Evolutionary conservation across 305 asterid species (phyloP).

Genomic region (Solanum chacoense): DNA sequence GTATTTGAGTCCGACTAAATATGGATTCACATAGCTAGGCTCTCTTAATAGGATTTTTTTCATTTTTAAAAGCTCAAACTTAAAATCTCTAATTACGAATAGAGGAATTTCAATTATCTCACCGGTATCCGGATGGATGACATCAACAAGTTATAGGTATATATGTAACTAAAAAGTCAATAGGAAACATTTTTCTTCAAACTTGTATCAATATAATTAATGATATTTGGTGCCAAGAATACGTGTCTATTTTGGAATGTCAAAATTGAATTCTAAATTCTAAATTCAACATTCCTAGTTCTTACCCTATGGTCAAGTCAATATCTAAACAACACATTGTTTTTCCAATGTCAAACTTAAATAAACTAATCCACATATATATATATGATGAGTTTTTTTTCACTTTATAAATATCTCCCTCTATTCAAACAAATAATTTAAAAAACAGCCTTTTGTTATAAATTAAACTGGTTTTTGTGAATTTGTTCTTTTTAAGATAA

Average conservation of each 20-base stretch:
- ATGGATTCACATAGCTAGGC: accelerated
- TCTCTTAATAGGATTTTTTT: background rate
- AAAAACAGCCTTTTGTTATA: background rate
- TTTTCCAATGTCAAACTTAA: background rate
- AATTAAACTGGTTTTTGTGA: background rate
- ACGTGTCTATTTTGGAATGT: background rate
- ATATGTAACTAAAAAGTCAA: background rate
- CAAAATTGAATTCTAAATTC: background rate
- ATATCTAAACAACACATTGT: background rate
- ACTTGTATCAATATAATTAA: background rate
- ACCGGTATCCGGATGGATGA: background rate
- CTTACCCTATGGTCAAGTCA: background rate
- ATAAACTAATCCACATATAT: background rate
- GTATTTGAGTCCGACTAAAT: background rate
- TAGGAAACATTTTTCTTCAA: background rate
- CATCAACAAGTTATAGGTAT: background rate
- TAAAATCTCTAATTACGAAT: background rate
- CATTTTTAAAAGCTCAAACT: background rate
- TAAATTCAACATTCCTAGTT: background rate
- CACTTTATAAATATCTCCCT: background rate
- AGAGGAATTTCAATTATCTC: background rate
- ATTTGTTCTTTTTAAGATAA: background rate
- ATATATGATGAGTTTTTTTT: background rate
- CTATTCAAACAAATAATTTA: background rate
- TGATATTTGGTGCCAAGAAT: background rate